These are phyloP conservation scores for Pseudoneurospora amorphoporcata DNA, from an alignment of 495 filamentous ascomycete species.

Conservation along the genomic window DNA sequence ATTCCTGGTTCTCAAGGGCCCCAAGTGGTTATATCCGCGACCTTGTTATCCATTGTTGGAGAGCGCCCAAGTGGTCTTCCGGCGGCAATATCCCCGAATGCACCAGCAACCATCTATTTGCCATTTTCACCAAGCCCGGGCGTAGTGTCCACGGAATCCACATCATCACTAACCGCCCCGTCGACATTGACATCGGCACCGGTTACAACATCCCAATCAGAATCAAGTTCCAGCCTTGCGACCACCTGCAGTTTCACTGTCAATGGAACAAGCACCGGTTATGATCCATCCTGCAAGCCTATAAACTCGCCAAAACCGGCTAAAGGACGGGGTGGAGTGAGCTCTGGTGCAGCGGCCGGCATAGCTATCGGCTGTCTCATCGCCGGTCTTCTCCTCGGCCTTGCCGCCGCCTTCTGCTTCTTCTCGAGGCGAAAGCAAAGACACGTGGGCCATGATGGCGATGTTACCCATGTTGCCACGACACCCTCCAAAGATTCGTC, in stretches of 20 bases:
- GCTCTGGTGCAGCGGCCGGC: conserved; percentile 13
- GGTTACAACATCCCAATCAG: background rate
- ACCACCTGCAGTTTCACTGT: background rate
- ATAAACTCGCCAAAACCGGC: background rate
- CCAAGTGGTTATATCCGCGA: background rate
- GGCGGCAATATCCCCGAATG: background rate
- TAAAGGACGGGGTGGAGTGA: background rate
- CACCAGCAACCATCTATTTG: background rate
- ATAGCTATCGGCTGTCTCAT: conserved; percentile 19
- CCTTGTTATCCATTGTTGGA: background rate
- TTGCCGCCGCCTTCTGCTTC: conserved; percentile 9
- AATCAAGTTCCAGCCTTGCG: background rate
- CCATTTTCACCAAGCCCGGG: background rate
- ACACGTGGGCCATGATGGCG: background rate
- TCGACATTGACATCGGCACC: background rate
- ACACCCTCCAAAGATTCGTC: background rate
- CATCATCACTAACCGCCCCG: background rate
- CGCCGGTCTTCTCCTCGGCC: conserved; percentile 17
- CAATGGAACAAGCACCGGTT: background rate
- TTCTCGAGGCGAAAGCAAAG: conserved; percentile 5
- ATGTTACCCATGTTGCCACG: background rate
- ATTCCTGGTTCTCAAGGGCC: background rate
- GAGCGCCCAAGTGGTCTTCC: background rate
- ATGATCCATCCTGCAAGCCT: background rate
- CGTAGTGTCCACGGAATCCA: background rate